A percentile compares a stretch with the other conserved stretches of the same genome.
phyloP scores from a whole-genome alignment of 2,329 filamentous ascomycete species.

The Pseudogymnoascus sp. region DNA sequence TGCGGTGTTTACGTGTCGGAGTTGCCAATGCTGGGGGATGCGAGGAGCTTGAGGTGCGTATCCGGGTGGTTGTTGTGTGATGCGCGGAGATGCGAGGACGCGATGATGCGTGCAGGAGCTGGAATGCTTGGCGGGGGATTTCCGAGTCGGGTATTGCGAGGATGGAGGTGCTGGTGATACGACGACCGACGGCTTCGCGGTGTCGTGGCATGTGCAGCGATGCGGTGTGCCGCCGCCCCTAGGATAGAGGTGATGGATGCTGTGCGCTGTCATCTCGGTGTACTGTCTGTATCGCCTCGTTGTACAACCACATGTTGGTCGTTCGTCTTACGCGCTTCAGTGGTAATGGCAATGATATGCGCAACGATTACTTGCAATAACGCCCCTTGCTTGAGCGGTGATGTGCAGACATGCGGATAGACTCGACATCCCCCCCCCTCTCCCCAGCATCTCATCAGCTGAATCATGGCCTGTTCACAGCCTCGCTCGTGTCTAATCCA shows the following conservation, averaged over 20 bases:
- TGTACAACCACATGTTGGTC: neutral
- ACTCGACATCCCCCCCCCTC: neutral
- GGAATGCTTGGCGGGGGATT: neutral
- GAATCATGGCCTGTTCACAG: neutral
- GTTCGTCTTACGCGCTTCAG: neutral
- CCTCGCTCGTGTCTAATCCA: neutral
- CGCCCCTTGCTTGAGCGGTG: neutral
- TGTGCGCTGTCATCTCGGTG: neutral
- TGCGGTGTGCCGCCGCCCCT: neutral
- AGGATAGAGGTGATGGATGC: neutral
- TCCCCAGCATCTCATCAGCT: neutral
- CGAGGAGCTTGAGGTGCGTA: neutral
- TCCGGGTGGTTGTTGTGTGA: neutral
- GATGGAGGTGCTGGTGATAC: neutral
- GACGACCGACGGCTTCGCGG: neutral
- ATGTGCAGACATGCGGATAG: neutral
- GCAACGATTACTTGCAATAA: neutral
- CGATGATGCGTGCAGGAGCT: neutral
- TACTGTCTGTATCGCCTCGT: neutral
- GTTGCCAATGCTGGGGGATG: too few relatives aligned
- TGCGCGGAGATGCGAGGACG: neutral
- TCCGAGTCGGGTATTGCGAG: neutral
- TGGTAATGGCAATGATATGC: neutral
- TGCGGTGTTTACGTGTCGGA: neutral
- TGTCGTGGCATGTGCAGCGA: neutral